Percentiles rank a stretch among this genome's conserved stretches.
Evolutionary conservation across 805 yeast genomes (phyloP).

Genomic region (Wickerhamiella alocasiicola): DNA sequence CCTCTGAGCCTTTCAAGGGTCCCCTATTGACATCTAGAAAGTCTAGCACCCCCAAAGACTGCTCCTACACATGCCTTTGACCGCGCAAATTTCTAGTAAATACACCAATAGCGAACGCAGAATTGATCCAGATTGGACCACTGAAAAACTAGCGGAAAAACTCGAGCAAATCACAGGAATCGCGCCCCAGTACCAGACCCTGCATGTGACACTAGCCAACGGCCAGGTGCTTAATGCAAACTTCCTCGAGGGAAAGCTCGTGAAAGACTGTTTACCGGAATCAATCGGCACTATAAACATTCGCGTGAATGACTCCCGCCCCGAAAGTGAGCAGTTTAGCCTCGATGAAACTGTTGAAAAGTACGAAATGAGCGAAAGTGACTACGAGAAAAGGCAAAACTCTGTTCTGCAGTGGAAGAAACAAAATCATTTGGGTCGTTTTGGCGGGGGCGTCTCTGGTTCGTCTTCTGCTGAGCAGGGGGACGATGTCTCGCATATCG

Average conservation of each 20-base stretch:
- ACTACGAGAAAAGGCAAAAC: constrained; percentile 46
- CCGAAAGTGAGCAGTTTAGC: constrained; percentile 24
- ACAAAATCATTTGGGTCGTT: constrained; percentile 56
- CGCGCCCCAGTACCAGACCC: constrained; percentile 38
- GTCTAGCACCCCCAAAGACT: too few species aligned
- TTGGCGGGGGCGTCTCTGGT: too few species aligned
- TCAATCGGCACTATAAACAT: constrained; percentile 29
- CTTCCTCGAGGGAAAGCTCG: background rate
- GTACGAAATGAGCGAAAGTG: constrained; percentile 43
- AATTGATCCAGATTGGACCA: constrained; percentile 48
- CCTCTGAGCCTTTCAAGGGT: too few species aligned
- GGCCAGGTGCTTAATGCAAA: constrained; percentile 12
- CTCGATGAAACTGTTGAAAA: constrained; percentile 29
- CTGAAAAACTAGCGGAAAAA: constrained; percentile 39
- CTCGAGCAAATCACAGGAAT: constrained; percentile 68
- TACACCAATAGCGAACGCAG: constrained; percentile 60
- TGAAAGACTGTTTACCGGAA: background rate
- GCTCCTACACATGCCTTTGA: too few species aligned
- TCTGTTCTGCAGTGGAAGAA: constrained; percentile 72
- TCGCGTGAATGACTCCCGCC: constrained; percentile 37
- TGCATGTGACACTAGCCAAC: constrained; percentile 24
- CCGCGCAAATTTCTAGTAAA: constrained; percentile 38
- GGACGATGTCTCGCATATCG: constrained; percentile 14
- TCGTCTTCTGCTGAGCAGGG: constrained; percentile 27
- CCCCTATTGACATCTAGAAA: too few species aligned